Base-by-base conservation (phyloP, 345 rosid genomes). In the Bruguiera parviflora region DNA sequence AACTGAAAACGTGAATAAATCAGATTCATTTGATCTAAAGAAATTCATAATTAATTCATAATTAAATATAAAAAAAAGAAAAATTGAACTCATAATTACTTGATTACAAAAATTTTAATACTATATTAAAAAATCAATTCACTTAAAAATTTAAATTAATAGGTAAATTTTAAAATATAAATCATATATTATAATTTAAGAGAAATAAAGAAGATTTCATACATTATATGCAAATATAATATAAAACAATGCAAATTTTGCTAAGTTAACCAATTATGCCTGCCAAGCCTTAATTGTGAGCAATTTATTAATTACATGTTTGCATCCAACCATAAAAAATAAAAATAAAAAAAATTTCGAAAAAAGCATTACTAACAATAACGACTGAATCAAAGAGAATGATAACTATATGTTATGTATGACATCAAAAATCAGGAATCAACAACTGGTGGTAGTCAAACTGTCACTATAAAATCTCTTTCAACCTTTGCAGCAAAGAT, bases 291-390 rank as follows among this genome's bases (percentile, higher is more conserved):
- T 71, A 78, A 85, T 79, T 64, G 69, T 74, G 75, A 62, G 77
- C 82, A 86, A 67, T 74, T 84, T 91, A 28, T 73, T 69, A 32
- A 89, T 71, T 35, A 82, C 76, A 58, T 77, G 33, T 70, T 89
- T 87, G 70, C 37, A 67, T 16, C 35, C 35, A 77, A 27, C 27
- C 28, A 27, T 0, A 22, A 70, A 16, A 35, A 70, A 59, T 16
- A 51, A 27, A 68, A 33, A 20, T n/a, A 70, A 59, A 19, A 51
- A 27, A 68, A 33, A 20, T n/a, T 28, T 8, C 28, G 2, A 53
- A 10, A 9, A 53, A 21, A 28, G 13, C 58, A n/a, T 21, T 53
- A 53, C 58, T 11, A 53, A 57, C 24, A 43, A 63, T 27, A 47
- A 64, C 3, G 9, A 76, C 15, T 8, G 60, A 2, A 18, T n/a